Evolutionary conservation across 1,284 basidiomycete species (phyloP), one percentile per base, ranked within the genome.

Genomic region (Pseudomicrostroma phylloplanum): DNA sequence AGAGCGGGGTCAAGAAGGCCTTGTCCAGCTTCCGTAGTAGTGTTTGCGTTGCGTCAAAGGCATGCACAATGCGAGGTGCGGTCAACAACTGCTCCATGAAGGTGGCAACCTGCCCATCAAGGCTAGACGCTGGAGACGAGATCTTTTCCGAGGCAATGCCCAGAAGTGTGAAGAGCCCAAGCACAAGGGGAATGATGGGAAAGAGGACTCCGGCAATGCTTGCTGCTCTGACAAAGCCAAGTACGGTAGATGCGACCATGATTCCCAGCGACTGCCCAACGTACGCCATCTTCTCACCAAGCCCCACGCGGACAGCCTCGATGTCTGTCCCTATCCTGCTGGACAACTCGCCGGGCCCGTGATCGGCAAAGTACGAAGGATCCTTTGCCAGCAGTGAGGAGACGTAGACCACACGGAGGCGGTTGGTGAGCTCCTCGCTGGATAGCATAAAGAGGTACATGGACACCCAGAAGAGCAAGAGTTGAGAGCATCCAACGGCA

Each of bases 321-420:
- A 82, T 75, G 58, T 82, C 81, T 57, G 80, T 80, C 64, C 76
- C 75, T 30, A 80, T 71, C 26, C 78, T 66, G 12, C 79, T 78
- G 9, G 79, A 78, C 41, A 82, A 76, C 64, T 82, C 81, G 57
- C 81, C 81, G 6, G 81, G 74, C 25, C 81, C 81, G 51, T 81
- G 76, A 3, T 71, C 64, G 59, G 82, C 81, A 60, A 81, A 81
- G 66, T 79, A 81, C 6, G 76, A 74, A 15, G 79, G 78, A 61
- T 82, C 81, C 61, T 82, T 81, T 2, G 76, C 71, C 41, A 82
- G 65, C 19, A 80, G 69, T 2, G 81, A 75, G 15, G 80, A 70
- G 54, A 82, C 71, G 65, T 82, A 82, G 15, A 77, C 67, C 25
- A 77, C 68, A 12, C 81, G 71, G 7, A 82, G 68, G 13, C 74